Evolutionary conservation across 1,284 basidiomycete species (phyloP), one percentile per base, ranked within the genome.

Genomic region (Psilocybe mexicana): DNA sequence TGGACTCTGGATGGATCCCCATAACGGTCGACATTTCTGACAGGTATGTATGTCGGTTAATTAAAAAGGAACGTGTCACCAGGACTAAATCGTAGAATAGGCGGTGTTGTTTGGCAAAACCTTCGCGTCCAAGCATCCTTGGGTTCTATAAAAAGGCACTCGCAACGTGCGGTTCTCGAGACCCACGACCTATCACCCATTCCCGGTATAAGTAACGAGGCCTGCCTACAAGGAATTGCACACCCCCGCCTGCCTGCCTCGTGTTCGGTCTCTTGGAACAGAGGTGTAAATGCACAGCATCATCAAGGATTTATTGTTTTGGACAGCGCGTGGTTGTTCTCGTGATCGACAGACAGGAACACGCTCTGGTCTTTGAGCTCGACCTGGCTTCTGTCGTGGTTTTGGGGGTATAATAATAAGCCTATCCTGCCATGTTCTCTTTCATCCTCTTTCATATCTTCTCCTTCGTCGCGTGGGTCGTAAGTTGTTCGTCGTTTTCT

Each of bases 301-400:
- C 46, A 35, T 14, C 33, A 48, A 18, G 5, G 46, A 26, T 14
- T 35, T 23, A 14, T 18, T 18, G 18, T 23, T 26, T n/a, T 14
- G 28, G 46, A 35, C 2, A 33, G 3, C 46, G 26, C 44, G 28
- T 48, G 46, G 28, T 30, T 4, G 33, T 14, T 33, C 46, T 48
- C 46, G 46, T 48, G 46, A 48, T 48, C 14, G 46, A 48, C 33
- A 48, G 14, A 12, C 12, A 48, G 46, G 46, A 35, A 33, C 46
- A n/a, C 14, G 30, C 46, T 18, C 14, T 33, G 46, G 6, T 48
- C 30, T 48, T 33, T 35, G n/a, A 33, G 8, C 46, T 30, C 18
- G 18, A 26, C n/a, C 18, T 25, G 7, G n/a, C 46, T 25, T n/a
- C 46, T 12, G 46, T 18, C 18, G 18, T 18, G 28, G 25, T 8